These are phyloP conservation scores for Pyronema domesticum DNA, from an alignment of 495 filamentous ascomycete species.

Conservation along the genomic window DNA sequence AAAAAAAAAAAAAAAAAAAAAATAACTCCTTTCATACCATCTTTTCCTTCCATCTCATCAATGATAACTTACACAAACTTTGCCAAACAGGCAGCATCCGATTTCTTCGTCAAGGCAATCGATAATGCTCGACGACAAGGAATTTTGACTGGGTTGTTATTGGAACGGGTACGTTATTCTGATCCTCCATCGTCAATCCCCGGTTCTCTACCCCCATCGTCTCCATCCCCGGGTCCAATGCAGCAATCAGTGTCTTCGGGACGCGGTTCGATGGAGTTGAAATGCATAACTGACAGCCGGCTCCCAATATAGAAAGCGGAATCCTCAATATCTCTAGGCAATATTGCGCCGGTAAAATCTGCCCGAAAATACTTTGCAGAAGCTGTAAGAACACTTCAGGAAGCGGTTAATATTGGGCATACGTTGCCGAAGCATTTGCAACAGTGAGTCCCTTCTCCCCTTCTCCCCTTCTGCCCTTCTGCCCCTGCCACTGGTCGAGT, in stretches of 20 bases:
- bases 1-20: too few relatives aligned
- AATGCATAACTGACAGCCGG: constrained; percentile 2
- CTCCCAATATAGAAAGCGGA: constrained; percentile 30
- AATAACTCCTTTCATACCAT: too few relatives aligned
- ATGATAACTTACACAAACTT: not conserved
- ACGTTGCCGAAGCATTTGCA: constrained; percentile 29
- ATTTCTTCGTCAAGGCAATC: constrained; percentile 32
- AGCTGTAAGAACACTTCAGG: constrained; percentile 32
- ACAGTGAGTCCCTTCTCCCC: constrained; percentile 22
- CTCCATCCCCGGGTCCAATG: too few relatives aligned
- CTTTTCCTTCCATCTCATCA: too few relatives aligned
- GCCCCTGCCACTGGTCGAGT: too few relatives aligned
- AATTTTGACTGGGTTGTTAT: constrained; percentile 27
- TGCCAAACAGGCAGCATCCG: constrained; percentile 26
- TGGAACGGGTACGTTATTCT: constrained; percentile 27
- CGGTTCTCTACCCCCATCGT: too few relatives aligned
- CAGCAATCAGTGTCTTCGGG: not conserved
- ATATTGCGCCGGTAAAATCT: constrained; percentile 29
- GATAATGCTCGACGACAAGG: constrained; percentile 26
- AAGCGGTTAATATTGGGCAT: constrained; percentile 28
- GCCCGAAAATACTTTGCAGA: constrained; percentile 31
- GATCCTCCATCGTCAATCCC: too few relatives aligned
- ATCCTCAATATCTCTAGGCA: constrained; percentile 36
- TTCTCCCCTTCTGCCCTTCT: too few relatives aligned
- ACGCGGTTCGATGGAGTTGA: not conserved